A percentile compares a stretch with the other conserved stretches of the same genome.
These are phyloP conservation scores for Knufia petricola DNA, from an alignment of 2,329 filamentous ascomycete species.

Conservation along the genomic window DNA sequence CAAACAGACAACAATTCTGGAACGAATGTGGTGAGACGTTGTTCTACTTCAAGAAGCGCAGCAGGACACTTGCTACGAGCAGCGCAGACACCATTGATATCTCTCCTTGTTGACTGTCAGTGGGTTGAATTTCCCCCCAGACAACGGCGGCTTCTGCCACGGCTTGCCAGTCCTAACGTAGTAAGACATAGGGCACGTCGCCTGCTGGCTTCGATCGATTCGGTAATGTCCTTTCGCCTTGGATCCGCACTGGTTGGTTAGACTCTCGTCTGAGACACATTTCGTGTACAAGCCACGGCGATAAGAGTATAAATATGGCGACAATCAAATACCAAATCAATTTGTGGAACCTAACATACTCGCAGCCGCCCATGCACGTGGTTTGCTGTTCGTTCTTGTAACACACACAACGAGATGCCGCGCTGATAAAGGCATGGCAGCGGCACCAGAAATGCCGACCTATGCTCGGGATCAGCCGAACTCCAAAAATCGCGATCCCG, in stretches of 20 bases:
- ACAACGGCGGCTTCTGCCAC: background rate
- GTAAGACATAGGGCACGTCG: background rate
- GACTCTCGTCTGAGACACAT: background rate
- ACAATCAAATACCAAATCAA: no score
- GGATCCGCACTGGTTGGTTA: background rate
- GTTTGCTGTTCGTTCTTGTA: no score
- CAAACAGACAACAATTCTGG: no score
- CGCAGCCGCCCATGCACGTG: no score
- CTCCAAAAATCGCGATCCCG: no score
- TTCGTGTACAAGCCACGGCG: background rate
- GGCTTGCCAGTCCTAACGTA: background rate
- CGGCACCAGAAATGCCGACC: no score
- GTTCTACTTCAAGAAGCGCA: constrained; percentile 3
- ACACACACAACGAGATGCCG: no score
- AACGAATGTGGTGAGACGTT: constrained; percentile 3
- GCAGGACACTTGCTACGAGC: background rate
- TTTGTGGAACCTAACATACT: no score
- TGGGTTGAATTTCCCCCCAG: constrained; percentile 12
- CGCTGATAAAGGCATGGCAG: no score
- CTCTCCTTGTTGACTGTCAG: background rate
- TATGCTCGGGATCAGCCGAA: no score
- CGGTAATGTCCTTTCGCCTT: background rate
- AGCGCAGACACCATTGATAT: constrained; percentile 1
- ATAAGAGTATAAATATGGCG: no score
- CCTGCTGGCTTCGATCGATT: background rate